Base-by-base conservation (phyloP, 257 asterid species). In the Fraxinus cuspidata region DNA sequence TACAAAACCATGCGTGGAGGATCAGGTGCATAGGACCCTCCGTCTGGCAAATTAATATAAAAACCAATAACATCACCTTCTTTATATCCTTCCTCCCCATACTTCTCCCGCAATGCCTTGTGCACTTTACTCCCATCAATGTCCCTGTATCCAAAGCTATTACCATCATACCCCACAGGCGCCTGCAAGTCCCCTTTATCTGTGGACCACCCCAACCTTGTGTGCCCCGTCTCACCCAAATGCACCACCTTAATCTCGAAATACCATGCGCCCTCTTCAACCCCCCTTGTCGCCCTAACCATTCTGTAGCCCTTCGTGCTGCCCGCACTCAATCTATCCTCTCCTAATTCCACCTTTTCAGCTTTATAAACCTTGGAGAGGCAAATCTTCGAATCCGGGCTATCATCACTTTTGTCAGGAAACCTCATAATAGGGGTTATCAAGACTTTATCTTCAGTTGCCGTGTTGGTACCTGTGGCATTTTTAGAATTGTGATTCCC, bases 121-220 rank as follows among this genome's bases (percentile, higher is more conserved):
- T 93, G 94, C 83, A 95, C 90, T 83, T 90, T 95, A 75, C 92
- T 83, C 76, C 99, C 99, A 81, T 93, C 99, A 84, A 89, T 77
- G 85, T 95, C 99, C 80, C 99, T 89, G 72, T 90, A 95, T 21
- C 98, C 97, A 66, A 88, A 96, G 85, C 99, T 90, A 85, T 89
- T 90, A 74, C 85, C 95, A 86, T 96, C 99, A 78, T 90, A 96
- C 34, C 99, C 99, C 21, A 92, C 98, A 0, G 99, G 99, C 5
- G 98, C 99, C 84, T 96, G 98, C 84, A 96, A 85, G 84, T 93
- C 99, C 79, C 95, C 99, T 83, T 92, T 93, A 73, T 93, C 99
- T 1, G 97, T 93, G 0, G 98, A 85, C 99, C 99, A 96, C 4
- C 99, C 99, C 42, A 96, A 79, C 86, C 98, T 84, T n/a, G 97